Evolutionary conservation across 345 rosid genomes (phyloP).

Genomic region (Theobroma cacao): DNA sequence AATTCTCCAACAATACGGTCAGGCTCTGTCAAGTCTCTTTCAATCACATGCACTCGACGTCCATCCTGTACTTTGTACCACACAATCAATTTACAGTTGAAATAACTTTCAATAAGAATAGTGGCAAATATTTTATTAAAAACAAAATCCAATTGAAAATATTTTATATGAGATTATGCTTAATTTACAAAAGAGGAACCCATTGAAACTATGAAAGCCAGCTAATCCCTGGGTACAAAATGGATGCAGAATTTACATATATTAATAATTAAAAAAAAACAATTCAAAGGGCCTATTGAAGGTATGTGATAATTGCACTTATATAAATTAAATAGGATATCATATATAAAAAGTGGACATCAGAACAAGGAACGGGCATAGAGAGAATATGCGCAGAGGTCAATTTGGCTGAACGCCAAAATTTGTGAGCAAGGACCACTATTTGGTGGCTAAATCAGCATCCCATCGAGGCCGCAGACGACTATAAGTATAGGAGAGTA

Average conservation of each 20-base stretch:
- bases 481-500: neutral
- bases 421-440: neutral
- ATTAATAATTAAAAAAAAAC: neutral
- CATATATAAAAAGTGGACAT: neutral
- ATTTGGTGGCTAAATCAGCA: neutral
- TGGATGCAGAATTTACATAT: neutral
- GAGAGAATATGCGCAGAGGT: neutral
- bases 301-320: neutral
- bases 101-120: neutral
- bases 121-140: neutral
- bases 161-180: neutral
- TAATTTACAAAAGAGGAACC: neutral
- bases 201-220: neutral
- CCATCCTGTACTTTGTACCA: conserved; percentile 49
- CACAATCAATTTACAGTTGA: conserved; percentile 3
- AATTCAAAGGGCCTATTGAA: neutral
- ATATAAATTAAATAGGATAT: neutral
- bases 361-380: neutral
- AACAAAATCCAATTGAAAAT: neutral
- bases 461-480: neutral
- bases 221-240: neutral
- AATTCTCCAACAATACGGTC: conserved; percentile 77
- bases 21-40: conserved; percentile 68
- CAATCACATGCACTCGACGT: conserved; percentile 63
- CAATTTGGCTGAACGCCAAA: neutral